A percentile compares a stretch with the other conserved stretches of the same genome.
Conservation (phyloP, 805 yeast species). For the Metschnikowia hibisci region DNA sequence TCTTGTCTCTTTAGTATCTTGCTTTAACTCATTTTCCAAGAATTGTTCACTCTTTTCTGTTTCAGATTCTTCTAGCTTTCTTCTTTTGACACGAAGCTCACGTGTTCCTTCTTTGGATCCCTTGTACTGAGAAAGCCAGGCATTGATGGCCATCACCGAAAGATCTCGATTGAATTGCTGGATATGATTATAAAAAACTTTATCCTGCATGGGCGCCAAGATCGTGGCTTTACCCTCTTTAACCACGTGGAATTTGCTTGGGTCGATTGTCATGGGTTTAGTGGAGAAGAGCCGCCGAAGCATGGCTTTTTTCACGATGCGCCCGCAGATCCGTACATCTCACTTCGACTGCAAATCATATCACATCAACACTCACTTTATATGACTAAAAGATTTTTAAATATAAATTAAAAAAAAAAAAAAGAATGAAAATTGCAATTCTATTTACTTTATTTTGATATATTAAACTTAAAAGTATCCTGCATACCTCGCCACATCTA, state of each 20-base stretch:
- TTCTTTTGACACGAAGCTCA: slow-evolving; percentile 19
- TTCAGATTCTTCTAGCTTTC: slow-evolving; percentile 6
- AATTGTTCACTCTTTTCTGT: neutral
- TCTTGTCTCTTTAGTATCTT: neutral
- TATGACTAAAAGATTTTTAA: too few species aligned
- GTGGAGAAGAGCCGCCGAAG: slow-evolving; percentile 3
- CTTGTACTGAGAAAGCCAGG: slow-evolving; percentile 70
- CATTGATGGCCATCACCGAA: slow-evolving; percentile 77
- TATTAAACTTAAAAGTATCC: too few species aligned
- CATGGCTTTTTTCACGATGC: slow-evolving; percentile 4
- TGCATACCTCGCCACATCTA: too few species aligned
- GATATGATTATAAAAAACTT: slow-evolving; percentile 91
- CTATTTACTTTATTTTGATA: too few species aligned
- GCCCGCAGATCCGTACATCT: neutral
- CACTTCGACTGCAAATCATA: too few species aligned
- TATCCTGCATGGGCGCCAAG: slow-evolving; percentile 73
- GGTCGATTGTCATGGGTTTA: slow-evolving; percentile 18
- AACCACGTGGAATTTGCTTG: slow-evolving; percentile 32
- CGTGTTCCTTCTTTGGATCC: slow-evolving; percentile 29
- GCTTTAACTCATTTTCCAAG: neutral
- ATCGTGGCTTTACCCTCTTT: slow-evolving; percentile 84
- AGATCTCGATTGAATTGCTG: slow-evolving; percentile 96
- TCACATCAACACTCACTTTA: too few species aligned
- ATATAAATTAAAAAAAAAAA: too few species aligned
- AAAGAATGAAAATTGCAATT: too few species aligned